Base-by-base conservation (phyloP, 2,329 filamentous ascomycete species). In the Zymoseptoria tritici region DNA sequence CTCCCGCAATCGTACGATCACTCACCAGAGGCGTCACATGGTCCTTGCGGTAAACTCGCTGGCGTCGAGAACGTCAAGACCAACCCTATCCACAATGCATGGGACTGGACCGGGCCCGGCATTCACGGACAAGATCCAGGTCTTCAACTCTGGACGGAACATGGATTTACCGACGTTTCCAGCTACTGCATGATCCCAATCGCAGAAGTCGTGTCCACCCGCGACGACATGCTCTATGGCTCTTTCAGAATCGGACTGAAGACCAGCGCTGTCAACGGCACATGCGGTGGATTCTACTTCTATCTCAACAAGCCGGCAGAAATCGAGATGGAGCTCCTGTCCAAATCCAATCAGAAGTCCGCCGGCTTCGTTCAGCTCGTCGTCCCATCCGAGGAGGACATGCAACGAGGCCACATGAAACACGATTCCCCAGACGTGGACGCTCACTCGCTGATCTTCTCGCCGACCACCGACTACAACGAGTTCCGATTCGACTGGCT, bases 271-370 rank as follows among this genome's bases (percentile, higher is more conserved):
- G 75, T 82, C 6, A 74, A 78, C 1, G 88, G 88, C 24, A 92
- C 89, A 1, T 92, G 89, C 71, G 85, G 83, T 29, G 88, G 88
- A 6, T 91, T 92, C 75, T 92, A 91, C 74, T 93, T 88, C 87
- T 91, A 90, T 73, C 84, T 83, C 75, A 90, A 91, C 72, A 85
- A 92, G 73, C 88, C 86, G 1, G 85, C 89, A 69, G 89, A 92
- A 68, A 90, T 92, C 67, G 89, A 92, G 71, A 85, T 92, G 75
- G 89, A 93, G 66, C 89, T 91, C 69, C 80, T 92, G 2, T 89
- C 88, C 2, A 51, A 56, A n/a, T 86, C 70, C 78, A 83, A 54
- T 79, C 80, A 57, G 72, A 75, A 24, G 78, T 78, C 31, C 8
- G 9, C 49, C 22, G 86, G 81, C 63, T 82, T 84, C 0, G 78